These are phyloP conservation scores for Metarhizium rileyi DNA, from an alignment of 2,329 filamentous ascomycete species.

Conservation along the genomic window DNA sequence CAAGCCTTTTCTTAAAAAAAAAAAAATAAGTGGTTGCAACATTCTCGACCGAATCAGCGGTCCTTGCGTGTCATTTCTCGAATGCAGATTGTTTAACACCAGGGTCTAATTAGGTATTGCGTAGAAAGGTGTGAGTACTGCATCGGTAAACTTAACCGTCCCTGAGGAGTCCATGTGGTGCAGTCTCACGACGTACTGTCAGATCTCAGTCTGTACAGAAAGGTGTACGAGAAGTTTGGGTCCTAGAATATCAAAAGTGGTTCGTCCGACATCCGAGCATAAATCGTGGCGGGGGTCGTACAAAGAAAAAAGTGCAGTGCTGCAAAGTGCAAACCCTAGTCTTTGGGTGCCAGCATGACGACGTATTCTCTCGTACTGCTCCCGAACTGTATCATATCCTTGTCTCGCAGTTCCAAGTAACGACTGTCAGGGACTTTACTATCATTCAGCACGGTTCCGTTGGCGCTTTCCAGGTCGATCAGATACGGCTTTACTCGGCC, in stretches of 20 bases:
- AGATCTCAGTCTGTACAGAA: background rate
- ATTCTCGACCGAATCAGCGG: background rate
- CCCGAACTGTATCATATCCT: conserved; percentile 84
- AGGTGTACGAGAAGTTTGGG: background rate
- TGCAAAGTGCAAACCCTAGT: conserved; percentile 17
- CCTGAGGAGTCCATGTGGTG: background rate
- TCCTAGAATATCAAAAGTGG: background rate
- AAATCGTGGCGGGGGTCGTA: background rate
- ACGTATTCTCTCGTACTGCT: conserved; percentile 88
- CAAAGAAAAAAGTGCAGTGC: background rate
- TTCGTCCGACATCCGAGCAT: background rate
- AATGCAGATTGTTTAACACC: background rate
- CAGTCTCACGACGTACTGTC: background rate
- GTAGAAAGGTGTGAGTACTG: background rate
- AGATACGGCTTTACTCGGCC: conserved; percentile 78
- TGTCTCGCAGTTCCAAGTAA: conserved; percentile 78
- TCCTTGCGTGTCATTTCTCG: background rate
- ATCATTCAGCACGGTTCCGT: conserved; percentile 78
- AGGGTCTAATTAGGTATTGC: background rate
- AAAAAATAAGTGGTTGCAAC: background rate
- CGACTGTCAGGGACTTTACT: conserved; percentile 62
- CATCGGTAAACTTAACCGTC: background rate
- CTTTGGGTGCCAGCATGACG: conserved; percentile 63
- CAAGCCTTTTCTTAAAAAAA: background rate
- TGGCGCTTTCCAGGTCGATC: conserved; percentile 87